These are phyloP conservation scores for Lactifluus echinatus DNA, from an alignment of 768 basidiomycete genomes.

Conservation along the genomic window DNA sequence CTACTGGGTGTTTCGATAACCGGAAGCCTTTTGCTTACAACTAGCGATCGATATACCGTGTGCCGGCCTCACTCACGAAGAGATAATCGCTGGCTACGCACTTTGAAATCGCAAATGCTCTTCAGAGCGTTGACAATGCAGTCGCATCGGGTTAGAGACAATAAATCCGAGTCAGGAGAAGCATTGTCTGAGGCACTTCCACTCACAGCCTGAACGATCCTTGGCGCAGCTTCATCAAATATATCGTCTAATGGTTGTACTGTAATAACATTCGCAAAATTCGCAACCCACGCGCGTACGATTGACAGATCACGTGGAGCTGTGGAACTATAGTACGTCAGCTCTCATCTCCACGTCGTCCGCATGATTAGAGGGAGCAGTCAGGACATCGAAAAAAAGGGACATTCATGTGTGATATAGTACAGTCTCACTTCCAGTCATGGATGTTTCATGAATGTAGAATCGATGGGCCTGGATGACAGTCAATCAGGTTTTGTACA, in stretches of 20 bases:
- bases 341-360: no score
- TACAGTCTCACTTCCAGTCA: no score
- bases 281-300: no score
- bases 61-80: background rate
- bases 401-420: no score
- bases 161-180: conserved; percentile 38
- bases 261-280: no score
- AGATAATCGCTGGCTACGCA: conserved; percentile 23
- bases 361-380: no score
- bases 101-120: conserved; percentile 75
- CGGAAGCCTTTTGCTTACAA: conserved; percentile 55
- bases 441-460: no score
- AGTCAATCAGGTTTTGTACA: no score
- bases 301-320: no score
- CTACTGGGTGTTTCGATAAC: conserved; percentile 41
- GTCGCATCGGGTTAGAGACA: conserved; percentile 43
- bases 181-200: conserved; percentile 26
- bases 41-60: conserved; percentile 58
- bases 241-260: conserved; percentile 68
- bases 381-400: no score
- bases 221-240: conserved; percentile 57
- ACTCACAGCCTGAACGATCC: conserved; percentile 28
- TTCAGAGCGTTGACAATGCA: conserved; percentile 47
- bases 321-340: conserved; percentile 25
- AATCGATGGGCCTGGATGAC: no score